Evolutionary conservation across 176 grass and related monocot species (phyloP), one percentile per base, ranked within the genome.

Genomic region (Themeda triandra): DNA sequence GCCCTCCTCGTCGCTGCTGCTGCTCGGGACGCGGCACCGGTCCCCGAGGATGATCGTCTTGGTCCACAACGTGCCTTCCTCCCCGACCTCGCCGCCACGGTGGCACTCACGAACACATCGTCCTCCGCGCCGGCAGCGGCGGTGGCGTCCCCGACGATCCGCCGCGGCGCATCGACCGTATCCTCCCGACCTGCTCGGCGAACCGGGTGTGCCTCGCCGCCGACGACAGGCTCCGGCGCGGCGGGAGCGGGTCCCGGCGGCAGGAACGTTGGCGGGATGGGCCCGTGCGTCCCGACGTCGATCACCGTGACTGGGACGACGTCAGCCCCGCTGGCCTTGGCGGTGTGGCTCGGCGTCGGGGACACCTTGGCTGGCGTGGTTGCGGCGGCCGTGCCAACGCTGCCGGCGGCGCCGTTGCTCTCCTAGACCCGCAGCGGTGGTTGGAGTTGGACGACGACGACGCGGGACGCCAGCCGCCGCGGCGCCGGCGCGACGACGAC

Each of bases 1-100:
- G 36, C 48, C 73, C 6, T 3, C 71, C 7, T 56, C 74, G 4
- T 75, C 84, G 1, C 85, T 81, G 25, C 80, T 72, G 27, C 29
- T 63, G 73, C 41, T 78, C 1, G 81, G 80, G 33, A 92, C 72
- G 29, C 74, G 79, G 73, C 87, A 90, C 66, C 81, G 65, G 73
- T 87, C 87, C 29, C 91, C 81, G 24, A 92, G 87, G 64, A 92
- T 89, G 45, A 90, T 87, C 2, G 77, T 81, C 80, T 92, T 92
- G 58, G 73, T 87, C 91, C 87, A 92, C 54, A 92, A 66, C 10
- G 91, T 65, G 32, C 42, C 17, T 15, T 64, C 83, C 48, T 64
- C 65, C 36, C 44, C 71, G n/a, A 31, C 64, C 33, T 71, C 81
- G 3, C 37, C 29, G 15, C 49, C 65, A 49, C 86, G 18, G 10